phyloP scores from a whole-genome alignment of 257 asterid species.

The Primulina tabacum region DNA sequence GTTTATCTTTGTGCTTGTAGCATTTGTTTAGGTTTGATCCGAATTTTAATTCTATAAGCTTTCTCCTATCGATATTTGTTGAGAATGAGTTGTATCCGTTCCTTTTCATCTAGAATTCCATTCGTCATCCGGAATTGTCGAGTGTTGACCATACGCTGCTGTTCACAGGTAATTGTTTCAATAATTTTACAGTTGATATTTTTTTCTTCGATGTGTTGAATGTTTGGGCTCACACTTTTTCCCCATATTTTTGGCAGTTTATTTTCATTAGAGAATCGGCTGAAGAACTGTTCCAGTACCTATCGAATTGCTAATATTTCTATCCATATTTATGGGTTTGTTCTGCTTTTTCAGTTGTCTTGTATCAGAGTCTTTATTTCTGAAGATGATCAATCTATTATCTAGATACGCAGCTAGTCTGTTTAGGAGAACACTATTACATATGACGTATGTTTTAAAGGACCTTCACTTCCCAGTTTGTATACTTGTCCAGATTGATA shows the following conservation, averaged over 20 bases:
- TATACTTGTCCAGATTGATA: background rate
- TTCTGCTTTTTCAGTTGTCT: background rate
- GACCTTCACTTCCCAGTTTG: background rate
- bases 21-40: conserved; percentile 20
- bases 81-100: conserved; percentile 11
- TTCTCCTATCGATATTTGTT: conserved; percentile 16
- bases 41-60: conserved; percentile 4
- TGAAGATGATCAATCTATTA: background rate
- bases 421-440: background rate
- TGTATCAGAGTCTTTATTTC: background rate
- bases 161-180: conserved; percentile 29
- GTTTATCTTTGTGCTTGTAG: conserved; percentile 26
- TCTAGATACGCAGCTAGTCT: background rate
- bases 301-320: background rate
- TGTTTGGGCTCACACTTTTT: background rate
- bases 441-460: background rate
- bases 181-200: background rate
- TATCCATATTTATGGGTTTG: background rate
- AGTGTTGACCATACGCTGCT: conserved; percentile 39
- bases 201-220: background rate
- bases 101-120: conserved; percentile 1
- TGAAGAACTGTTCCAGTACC: background rate
- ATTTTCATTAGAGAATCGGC: background rate
- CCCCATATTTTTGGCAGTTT: background rate
- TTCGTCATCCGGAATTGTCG: conserved; percentile 34